Evolutionary conservation across 2,329 filamentous ascomycete species (phyloP), one percentile per base, ranked within the genome.

Genomic region (Colletotrichum sidae): DNA sequence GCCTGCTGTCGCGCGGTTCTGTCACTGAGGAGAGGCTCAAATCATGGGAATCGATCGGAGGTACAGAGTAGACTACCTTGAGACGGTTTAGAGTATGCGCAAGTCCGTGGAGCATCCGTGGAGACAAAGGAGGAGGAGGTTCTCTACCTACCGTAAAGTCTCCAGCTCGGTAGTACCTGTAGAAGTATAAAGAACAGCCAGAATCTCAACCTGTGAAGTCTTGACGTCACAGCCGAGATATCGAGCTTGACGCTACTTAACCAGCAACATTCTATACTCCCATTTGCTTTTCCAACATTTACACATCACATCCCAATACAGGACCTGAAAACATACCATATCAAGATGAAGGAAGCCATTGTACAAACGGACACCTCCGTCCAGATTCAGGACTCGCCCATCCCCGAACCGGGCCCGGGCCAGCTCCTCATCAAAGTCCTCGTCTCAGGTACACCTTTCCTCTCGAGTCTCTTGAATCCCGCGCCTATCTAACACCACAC

Each of bases 361-460:
- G 65, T 69, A 6, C 45, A 62, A 34, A n/a, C 42, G 2, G 61
- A 66, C 42, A 37, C 41, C 8, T 50, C 65, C 0, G 65, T 69
- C 57, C 38, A 65, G 10, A 47, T 69, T 38, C 55, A 61, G 42
- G 67, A 69, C 42, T 61, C 58, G 1, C 54, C 66, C 33, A 25
- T 68, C 25, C 67, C 67, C 6, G 55, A 59, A 6, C 71, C 71
- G n/a, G 62, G 64, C 2, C 62, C 61, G 11, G 67, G 67, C 44
- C 56, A 72, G 39, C 53, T 73, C 34, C 67, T 72, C 49, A 52
- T 72, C 68, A 69, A 67, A 38, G 70, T 72, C 10, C 11, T 68
- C 4, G 67, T 69, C 13, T 65, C 67, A 35, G 67, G 63, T 63
- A 57, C 8, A 3, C 8, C 11, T 17, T n/a, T 1, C 10, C 34